phyloP scores from a whole-genome alignment of 257 asterid species.

The Lithospermum erythrorhizon region DNA sequence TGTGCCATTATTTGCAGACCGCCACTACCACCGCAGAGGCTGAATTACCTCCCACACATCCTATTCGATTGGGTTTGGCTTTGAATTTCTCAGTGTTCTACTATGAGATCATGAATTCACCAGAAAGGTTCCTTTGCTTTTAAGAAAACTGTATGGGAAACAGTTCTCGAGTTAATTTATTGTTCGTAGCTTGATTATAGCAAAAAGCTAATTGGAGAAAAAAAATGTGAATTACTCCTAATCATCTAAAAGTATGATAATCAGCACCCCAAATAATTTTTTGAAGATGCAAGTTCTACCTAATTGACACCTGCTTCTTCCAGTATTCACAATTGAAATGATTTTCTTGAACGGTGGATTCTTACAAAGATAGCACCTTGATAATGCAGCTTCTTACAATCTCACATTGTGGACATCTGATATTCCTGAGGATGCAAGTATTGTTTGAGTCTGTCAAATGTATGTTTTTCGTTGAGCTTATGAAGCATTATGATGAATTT shows the following conservation, averaged over 20 bases:
- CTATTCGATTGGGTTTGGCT: constrained; percentile 89
- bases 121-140: constrained; percentile 53
- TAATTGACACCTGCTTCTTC: constrained; percentile 7
- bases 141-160: background rate
- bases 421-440: constrained; percentile 79
- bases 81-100: constrained; percentile 84
- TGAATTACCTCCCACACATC: constrained; percentile 82
- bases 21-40: constrained; percentile 75
- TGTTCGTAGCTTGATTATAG: too few relatives aligned
- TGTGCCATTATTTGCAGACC: constrained; percentile 25
- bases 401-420: constrained; percentile 91
- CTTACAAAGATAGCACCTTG: constrained; percentile 88
- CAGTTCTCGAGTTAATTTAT: background rate
- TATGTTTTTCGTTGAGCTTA: too few relatives aligned
- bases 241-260: background rate
- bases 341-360: constrained; percentile 75
- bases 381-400: constrained; percentile 90
- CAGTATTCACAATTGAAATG: constrained; percentile 77
- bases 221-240: too few relatives aligned
- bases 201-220: background rate
- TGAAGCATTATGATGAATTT: too few relatives aligned
- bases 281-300: constrained; percentile 6
- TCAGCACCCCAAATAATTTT: background rate
- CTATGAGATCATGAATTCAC: constrained; percentile 77
- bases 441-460: background rate